Conservation (phyloP, 2,329 filamentous ascomycete species). For the Ceratocystis albifundus region DNA sequence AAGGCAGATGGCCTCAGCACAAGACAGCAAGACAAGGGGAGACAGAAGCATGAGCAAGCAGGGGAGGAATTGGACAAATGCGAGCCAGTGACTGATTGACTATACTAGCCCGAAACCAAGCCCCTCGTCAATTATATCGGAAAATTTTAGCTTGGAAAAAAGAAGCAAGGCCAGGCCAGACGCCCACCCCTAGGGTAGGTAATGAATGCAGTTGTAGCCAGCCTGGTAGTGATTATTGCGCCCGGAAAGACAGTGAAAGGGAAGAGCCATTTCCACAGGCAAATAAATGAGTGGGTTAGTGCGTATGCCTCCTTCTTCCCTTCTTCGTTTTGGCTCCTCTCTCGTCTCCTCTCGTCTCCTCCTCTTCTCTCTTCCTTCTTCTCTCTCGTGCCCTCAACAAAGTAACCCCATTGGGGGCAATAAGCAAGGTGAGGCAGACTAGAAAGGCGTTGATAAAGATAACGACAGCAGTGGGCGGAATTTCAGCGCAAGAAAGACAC, state of each 20-base stretch:
- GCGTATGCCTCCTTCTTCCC: background rate
- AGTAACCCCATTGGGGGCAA: background rate
- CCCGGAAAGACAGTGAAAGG: conserved; percentile 3
- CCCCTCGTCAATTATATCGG: conserved; percentile 2
- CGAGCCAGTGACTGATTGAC: too few species aligned
- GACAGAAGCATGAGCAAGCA: background rate
- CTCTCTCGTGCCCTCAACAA: background rate
- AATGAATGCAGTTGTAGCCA: conserved; percentile 1
- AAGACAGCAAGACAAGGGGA: background rate
- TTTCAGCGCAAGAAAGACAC: background rate
- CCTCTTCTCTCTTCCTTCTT: background rate
- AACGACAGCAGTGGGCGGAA: conserved; percentile 3
- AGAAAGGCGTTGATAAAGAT: background rate
- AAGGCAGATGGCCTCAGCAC: conserved; percentile 1
- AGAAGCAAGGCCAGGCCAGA: background rate
- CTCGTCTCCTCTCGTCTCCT: background rate
- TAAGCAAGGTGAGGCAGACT: background rate
- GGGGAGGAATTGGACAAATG: conserved; percentile 2
- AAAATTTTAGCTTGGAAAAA: conserved; percentile 2
- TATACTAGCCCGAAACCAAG: background rate
- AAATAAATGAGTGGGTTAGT: background rate
- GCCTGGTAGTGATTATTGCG: background rate
- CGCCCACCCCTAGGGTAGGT: background rate
- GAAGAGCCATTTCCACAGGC: background rate
- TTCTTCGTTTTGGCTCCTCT: background rate